Percentiles rank a stretch among this genome's conserved stretches.
These are phyloP conservation scores for Serendipita sp. DNA, from an alignment of 768 basidiomycete genomes.

Conservation along the genomic window DNA sequence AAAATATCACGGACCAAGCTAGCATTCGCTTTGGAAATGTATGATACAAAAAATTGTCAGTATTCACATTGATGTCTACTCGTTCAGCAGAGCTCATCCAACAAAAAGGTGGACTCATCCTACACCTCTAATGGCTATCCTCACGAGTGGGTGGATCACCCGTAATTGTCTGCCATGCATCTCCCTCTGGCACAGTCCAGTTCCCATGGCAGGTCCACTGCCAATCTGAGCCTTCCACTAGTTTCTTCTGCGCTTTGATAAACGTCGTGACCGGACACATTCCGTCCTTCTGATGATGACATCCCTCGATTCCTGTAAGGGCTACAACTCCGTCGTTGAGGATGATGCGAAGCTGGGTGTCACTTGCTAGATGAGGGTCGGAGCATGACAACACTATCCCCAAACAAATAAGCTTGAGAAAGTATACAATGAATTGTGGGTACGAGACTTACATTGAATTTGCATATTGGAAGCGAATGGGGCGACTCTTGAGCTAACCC, in stretches of 20 bases:
- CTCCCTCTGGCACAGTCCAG: slow-evolving; percentile 54
- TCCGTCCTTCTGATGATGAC: slow-evolving; percentile 20
- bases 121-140: too few relatives aligned
- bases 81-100: too few relatives aligned
- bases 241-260: slow-evolving; percentile 17
- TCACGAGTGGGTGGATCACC: slow-evolving; percentile 37
- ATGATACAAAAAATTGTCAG: too few relatives aligned
- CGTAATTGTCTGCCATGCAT: slow-evolving; percentile 54
- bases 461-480: slow-evolving; percentile 32
- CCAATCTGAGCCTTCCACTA: slow-evolving; percentile 22
- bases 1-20: too few relatives aligned
- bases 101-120: too few relatives aligned
- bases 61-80: too few relatives aligned
- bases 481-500: slow-evolving; percentile 20
- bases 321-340: slow-evolving; percentile 26
- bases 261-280: slow-evolving; percentile 23
- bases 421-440: background rate
- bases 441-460: slow-evolving; percentile 48
- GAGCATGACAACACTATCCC: slow-evolving; percentile 10
- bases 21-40: too few relatives aligned
- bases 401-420: background rate
- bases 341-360: slow-evolving; percentile 17
- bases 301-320: slow-evolving; percentile 19
- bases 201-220: slow-evolving; percentile 32
- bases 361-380: slow-evolving; percentile 19